Percentiles rank a stretch among this genome's conserved stretches.
phyloP scores from a whole-genome alignment of 441 rosid genomes.

The Flueggea neowawraea region DNA sequence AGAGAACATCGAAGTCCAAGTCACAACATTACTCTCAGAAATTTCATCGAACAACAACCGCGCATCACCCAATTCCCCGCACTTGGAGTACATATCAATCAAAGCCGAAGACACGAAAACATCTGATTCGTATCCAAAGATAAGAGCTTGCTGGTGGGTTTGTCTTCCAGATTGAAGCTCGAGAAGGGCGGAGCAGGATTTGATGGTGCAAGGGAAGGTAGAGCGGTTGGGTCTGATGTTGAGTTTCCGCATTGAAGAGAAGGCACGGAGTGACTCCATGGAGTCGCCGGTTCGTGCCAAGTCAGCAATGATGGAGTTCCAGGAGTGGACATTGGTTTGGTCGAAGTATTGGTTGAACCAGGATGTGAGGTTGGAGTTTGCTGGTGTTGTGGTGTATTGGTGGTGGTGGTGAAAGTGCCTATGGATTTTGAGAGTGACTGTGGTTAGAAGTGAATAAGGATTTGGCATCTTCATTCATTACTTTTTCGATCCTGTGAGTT shows the following conservation, averaged over 20 bases:
- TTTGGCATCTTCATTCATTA: too few species aligned
- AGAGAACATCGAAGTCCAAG: conserved; percentile 54
- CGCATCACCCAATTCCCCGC: conserved; percentile 38
- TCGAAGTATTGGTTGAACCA: conserved; percentile 71
- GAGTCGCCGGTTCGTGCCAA: conserved; percentile 80
- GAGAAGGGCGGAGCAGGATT: conserved; percentile 74
- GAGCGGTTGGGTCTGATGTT: conserved; percentile 70
- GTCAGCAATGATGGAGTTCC: conserved; percentile 85
- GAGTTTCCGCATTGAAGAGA: conserved; percentile 74
- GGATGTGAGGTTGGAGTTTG: conserved; percentile 43
- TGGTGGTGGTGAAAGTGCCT: conserved; percentile 8
- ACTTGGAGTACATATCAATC: conserved; percentile 49
- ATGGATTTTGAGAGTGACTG: not conserved
- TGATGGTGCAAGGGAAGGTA: conserved; percentile 79
- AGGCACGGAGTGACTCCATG: conserved; percentile 69
- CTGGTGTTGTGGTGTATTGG: conserved; percentile 19
- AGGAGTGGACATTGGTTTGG: conserved; percentile 63
- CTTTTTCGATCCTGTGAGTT: too few species aligned
- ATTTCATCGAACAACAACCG: conserved; percentile 66
- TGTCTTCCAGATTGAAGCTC: conserved; percentile 72
- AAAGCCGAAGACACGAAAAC: conserved; percentile 52
- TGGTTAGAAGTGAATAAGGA: too few species aligned
- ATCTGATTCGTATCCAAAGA: conserved; percentile 57
- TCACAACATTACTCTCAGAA: conserved; percentile 42
- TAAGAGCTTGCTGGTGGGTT: conserved; percentile 77